Conservation (phyloP, 257 asterid species). For the Nyctanthes arbortristis region DNA sequence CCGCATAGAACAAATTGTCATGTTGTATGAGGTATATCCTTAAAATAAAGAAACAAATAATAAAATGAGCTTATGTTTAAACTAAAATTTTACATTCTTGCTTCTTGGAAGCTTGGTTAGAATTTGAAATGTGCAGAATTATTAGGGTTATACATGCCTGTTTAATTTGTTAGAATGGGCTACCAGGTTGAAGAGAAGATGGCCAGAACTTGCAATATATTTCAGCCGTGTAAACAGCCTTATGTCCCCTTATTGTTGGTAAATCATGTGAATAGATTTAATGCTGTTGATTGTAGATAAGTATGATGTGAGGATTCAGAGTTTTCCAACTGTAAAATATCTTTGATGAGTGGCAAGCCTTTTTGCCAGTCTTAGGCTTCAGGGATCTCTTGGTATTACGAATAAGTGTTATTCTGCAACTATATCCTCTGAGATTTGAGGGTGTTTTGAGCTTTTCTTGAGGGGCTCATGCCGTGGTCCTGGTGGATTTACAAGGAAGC, state of each 20-base stretch:
- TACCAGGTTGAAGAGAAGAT: not conserved
- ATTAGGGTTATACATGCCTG: not conserved
- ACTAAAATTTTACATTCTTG: not conserved
- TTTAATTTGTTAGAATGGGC: not conserved
- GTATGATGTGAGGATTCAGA: not conserved
- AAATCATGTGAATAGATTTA: not conserved
- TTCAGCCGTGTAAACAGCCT: not conserved
- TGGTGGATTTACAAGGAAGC: not conserved
- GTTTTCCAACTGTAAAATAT: not conserved
- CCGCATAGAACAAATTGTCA: not conserved
- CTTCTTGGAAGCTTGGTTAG: not conserved
- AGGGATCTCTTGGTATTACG: not conserved
- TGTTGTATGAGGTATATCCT: not conserved
- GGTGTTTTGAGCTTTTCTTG: not conserved
- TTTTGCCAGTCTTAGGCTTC: not conserved
- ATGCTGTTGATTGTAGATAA: not conserved
- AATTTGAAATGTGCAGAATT: not conserved
- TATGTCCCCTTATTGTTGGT: not conserved
- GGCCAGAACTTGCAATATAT: not conserved
- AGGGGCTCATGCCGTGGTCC: not conserved
- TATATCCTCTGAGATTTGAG: not conserved
- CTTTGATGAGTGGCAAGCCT: not conserved
- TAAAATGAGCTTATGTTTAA: not conserved
- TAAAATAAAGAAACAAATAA: too few species aligned
- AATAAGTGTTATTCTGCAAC: not conserved